Base-by-base conservation (phyloP, 805 yeast genomes). In the Grigorovia humatica region DNA sequence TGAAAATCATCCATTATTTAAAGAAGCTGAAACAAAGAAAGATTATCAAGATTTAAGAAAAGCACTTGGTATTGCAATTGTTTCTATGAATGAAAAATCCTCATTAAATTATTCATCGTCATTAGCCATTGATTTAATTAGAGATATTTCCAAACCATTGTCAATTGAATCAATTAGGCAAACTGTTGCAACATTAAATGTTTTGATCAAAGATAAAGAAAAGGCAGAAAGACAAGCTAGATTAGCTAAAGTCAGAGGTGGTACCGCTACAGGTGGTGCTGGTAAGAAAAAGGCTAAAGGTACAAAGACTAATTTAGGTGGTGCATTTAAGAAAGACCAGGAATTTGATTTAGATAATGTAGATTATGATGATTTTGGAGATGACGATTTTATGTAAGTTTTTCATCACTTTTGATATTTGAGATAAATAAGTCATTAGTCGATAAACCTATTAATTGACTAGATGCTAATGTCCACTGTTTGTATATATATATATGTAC, bases 221-320 rank as follows among this genome's bases (percentile, higher is more conserved):
- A 84, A 83, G 66, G 85, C 84, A 51, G 98, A 91, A 72, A 87
- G 97, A 75, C 86, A 80, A 62, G 88, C 86, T 27, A 82, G 96
- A 68, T 72, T 86, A 62, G 79, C 85, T 60, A 84, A 82, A 66
- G 71, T 68, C 46, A 76, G 87, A 51, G 91, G 93, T 55, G 93
- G 91, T 57, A 85, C 95, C 29, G 80, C 91, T 43, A 79, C 88
- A 23, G 95, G 95, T 61, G 96, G 96, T 66, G 93, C 95, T 42
- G 95, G 96, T 70, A 89, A 90, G 79, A 85, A 85, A 80, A 91
- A 90, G 80, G 96, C 88, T 53, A 85, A 85, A 70, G 84, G 87
- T 52, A 77, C 81, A 52, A 79, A 76, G 58, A 84, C 88, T 46
- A 84, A 83, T 66, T 74, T 85, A 49, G 78, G 78, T 51, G 78